phyloP scores from a whole-genome alignment of 2,329 filamentous ascomycete genomes.

The Pseudofabraea citricarpa region DNA sequence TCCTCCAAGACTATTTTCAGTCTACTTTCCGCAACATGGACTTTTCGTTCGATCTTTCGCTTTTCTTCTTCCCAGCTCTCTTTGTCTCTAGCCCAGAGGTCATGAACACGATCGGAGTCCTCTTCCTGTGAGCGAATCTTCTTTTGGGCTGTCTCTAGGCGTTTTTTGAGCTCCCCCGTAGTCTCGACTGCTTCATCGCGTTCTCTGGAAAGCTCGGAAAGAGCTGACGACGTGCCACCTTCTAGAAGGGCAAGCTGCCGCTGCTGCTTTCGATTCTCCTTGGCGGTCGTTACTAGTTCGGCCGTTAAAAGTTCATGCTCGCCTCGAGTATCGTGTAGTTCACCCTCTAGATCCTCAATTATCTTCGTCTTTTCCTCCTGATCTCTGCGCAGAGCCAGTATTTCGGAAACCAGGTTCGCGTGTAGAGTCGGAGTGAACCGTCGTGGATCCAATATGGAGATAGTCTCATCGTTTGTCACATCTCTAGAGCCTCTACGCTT shows the following conservation, averaged over 20 bases:
- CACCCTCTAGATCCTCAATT: constrained; percentile 79
- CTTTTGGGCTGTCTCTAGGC: constrained; percentile 74
- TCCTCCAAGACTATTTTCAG: constrained; percentile 83
- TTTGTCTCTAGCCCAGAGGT: constrained; percentile 79
- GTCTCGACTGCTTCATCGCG: constrained; percentile 77
- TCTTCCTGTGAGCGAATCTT: constrained; percentile 77
- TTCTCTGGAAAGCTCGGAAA: constrained; percentile 79
- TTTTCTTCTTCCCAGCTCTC: constrained; percentile 80
- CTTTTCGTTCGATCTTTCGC: constrained; percentile 73
- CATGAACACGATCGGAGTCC: constrained; percentile 71
- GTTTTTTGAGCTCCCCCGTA: constrained; percentile 66
- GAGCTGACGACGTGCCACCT: constrained; percentile 78
- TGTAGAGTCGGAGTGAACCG: constrained; percentile 94
- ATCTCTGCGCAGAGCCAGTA: constrained; percentile 79
- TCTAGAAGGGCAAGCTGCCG: constrained; percentile 84
- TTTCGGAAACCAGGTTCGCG: constrained; percentile 91
- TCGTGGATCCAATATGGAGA: constrained; percentile 74
- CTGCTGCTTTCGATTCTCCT: constrained; percentile 76
- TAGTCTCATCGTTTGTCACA: constrained; percentile 58
- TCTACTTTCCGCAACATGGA: constrained; percentile 86
- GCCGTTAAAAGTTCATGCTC: constrained; percentile 70
- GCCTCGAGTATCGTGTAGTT: constrained; percentile 62
- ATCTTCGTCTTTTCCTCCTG: constrained; percentile 84
- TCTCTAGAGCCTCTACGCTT: constrained; percentile 51
- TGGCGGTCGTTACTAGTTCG: constrained; percentile 57